Conservation (phyloP, 176 grass and related monocot genomes). For the Ensete glaucum region DNA sequence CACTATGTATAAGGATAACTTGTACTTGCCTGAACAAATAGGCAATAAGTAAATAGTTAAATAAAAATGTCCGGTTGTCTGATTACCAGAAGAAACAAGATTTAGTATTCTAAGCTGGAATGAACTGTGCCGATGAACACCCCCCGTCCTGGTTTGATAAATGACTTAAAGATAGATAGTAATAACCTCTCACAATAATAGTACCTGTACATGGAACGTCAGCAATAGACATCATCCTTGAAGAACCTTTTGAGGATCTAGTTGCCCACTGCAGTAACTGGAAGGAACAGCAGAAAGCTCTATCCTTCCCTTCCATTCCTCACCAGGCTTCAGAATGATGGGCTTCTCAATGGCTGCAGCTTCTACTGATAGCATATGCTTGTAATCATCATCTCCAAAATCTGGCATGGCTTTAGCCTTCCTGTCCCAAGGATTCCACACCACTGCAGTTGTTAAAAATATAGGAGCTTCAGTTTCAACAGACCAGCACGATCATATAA, state of each 20-base stretch:
- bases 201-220: not conserved
- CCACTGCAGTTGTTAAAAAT: not conserved
- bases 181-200: not conserved
- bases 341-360: slow-evolving; percentile 14
- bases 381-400: slow-evolving; percentile 14
- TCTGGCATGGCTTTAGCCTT: slow-evolving; percentile 14
- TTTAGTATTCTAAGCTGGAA: too few relatives aligned
- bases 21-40: too few relatives aligned
- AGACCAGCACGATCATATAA: too few relatives aligned
- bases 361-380: slow-evolving; percentile 2
- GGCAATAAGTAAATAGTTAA: too few relatives aligned
- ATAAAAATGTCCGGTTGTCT: not conserved
- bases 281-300: slow-evolving; percentile 13
- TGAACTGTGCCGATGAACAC: too few relatives aligned
- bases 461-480: too few relatives aligned
- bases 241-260: slow-evolving; percentile 11
- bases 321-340: slow-evolving; percentile 11
- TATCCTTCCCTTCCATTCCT: slow-evolving; percentile 14
- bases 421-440: slow-evolving; percentile 16
- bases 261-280: slow-evolving; percentile 16
- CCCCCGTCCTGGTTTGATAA: too few relatives aligned
- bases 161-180: not conserved
- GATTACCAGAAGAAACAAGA: not conserved
- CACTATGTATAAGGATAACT: too few relatives aligned
- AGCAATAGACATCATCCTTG: not conserved